Evolutionary conservation across 352 stramenopile species (phyloP), one percentile per base, ranked within the genome.

Genomic region (Thalassiosira hispida): DNA sequence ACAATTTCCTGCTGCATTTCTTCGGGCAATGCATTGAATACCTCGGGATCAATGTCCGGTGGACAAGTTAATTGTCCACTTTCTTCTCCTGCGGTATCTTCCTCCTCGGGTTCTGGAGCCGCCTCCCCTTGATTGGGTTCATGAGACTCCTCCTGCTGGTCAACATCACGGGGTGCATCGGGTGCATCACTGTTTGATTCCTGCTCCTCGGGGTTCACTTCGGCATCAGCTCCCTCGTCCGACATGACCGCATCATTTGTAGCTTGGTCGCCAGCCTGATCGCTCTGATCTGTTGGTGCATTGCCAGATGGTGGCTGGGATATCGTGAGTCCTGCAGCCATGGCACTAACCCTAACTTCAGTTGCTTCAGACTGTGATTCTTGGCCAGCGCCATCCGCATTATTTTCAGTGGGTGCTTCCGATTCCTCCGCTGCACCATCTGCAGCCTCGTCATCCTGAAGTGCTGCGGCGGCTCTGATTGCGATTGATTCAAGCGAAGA

Each of bases 1-100:
- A 98, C 77, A 67, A 98, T 96, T 79, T 99, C 97, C 57, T 94
- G 91, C 85, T 99, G 97, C 96, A 99, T 98, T 65, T 99, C 96
- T 1, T 93, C 53, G 40, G 97, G 97, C 51, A 99, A 86, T 14
- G 92, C 97, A 25, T 93, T 91, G 81, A 99, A 99, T 0, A 99
- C 97, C 80, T 99, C 97, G 18, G 90, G 90, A 89, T 99, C 97
- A 79, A 99, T 96, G 25, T 96, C 96, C 69, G 97, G 94, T 2
- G 97, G 97, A 64, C 96, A 98, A 4, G 83, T 77, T 16, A 95
- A 60, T 27, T 73, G 18, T 33, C 1, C 40, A 56, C 16, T 63
- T 73, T 40, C 57, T 35, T 67, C 56, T 42, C 81, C 65, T 51
- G 79, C 87, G 9, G 42, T 67, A 53, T 88, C 53, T 46, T 80